These are phyloP conservation scores for Pythium volutum DNA, from an alignment of 352 stramenopile genomes.

Conservation along the genomic window DNA sequence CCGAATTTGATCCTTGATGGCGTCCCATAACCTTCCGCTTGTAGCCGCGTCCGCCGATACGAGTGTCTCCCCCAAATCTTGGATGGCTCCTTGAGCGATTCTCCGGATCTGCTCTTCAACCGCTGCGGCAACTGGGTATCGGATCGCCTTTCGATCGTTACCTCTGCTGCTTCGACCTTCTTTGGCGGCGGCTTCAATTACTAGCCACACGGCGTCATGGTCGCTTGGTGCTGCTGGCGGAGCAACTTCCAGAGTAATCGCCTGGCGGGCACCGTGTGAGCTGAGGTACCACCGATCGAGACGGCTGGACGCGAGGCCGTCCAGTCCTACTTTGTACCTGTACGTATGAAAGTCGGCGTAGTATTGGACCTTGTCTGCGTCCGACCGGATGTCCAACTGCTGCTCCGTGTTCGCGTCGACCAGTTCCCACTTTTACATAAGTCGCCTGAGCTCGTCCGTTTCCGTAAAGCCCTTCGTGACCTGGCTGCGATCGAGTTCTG, in stretches of 20 bases:
- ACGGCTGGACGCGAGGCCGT: background rate
- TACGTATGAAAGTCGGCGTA: background rate
- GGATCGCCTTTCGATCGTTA: background rate
- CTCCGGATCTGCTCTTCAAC: no score
- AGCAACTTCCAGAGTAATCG: background rate
- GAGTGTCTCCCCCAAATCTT: no score
- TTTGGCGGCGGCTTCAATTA: background rate
- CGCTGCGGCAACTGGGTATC: background rate
- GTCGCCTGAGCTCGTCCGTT: background rate
- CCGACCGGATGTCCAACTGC: background rate
- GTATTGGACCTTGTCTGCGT: background rate
- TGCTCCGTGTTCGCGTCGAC: background rate
- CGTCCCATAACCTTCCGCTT: no score
- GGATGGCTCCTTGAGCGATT: no score
- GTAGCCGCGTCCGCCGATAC: no score
- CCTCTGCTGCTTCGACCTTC: background rate
- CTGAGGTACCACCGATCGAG: background rate
- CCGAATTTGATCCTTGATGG: no score
- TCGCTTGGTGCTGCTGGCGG: background rate
- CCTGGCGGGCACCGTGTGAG: background rate
- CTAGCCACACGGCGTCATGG: background rate
- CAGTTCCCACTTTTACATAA: background rate
- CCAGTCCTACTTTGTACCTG: no score
- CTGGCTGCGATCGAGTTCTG: constrained; percentile 3
- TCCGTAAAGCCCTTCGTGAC: background rate